These are phyloP conservation scores for Exophiala sideris DNA, from an alignment of 2,329 filamentous ascomycete genomes.

Conservation along the genomic window DNA sequence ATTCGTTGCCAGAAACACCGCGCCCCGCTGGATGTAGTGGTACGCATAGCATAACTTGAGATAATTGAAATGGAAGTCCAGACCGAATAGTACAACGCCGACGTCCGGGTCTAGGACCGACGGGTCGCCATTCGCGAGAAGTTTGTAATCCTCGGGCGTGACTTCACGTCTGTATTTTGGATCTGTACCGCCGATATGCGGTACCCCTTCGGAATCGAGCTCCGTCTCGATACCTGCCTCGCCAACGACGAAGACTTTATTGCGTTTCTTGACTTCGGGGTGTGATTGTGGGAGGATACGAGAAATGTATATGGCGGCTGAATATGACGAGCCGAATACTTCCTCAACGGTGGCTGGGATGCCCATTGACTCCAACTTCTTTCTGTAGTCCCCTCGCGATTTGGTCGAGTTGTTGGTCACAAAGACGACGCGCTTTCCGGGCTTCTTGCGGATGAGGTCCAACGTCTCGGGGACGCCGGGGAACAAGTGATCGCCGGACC, in stretches of 20 bases:
- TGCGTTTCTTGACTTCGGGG: constrained; percentile 57
- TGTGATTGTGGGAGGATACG: constrained; percentile 63
- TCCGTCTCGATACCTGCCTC: constrained; percentile 90
- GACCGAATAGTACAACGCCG: constrained; percentile 79
- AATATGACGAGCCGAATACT: constrained; percentile 95
- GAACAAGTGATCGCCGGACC: constrained; percentile 91
- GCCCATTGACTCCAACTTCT: constrained; percentile 78
- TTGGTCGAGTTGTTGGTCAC: constrained; percentile 99
- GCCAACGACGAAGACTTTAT: constrained; percentile 92
- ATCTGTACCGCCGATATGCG: constrained; percentile 84
- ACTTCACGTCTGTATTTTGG: constrained; percentile 73
- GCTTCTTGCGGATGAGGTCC: constrained; percentile 74
- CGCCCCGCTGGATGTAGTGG: constrained; percentile 78
- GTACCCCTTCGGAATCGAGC: constrained; percentile 72
- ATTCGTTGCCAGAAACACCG: constrained; percentile 89
- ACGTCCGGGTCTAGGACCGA: constrained; percentile 80
- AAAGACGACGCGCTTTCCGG: constrained; percentile 77
- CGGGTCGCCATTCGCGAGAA: constrained; percentile 67
- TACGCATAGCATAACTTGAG: constrained; percentile 81
- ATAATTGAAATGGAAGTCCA: constrained; percentile 96
- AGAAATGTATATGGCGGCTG: constrained; percentile 90
- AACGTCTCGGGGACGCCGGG: constrained; percentile 82
- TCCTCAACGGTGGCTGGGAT: constrained; percentile 73
- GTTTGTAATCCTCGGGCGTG: constrained; percentile 72
- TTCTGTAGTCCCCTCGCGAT: constrained; percentile 84